Evolutionary conservation across 1,284 basidiomycete genomes (phyloP).

Genomic region (Puccinia novopanici): DNA sequence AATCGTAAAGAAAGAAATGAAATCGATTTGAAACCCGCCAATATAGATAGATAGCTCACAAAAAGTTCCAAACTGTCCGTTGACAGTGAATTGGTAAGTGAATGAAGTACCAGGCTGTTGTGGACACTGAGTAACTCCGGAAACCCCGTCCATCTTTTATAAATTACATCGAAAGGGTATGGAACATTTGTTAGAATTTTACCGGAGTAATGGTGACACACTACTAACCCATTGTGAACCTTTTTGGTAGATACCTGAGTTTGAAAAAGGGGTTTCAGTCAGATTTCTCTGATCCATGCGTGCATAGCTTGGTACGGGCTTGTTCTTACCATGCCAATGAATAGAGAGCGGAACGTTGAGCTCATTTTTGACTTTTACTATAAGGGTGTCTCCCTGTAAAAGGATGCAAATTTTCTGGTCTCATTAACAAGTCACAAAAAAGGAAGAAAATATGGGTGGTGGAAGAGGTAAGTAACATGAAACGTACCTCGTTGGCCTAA

Average conservation of each 20-base stretch:
- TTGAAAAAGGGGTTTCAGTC: background rate
- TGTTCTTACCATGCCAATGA: constrained; percentile 61
- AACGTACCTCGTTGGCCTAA: constrained; percentile 29
- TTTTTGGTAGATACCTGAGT: constrained; percentile 55
- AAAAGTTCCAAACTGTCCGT: constrained; percentile 43
- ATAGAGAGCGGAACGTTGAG: constrained; percentile 60
- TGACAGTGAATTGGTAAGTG: constrained; percentile 29
- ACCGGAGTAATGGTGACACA: background rate
- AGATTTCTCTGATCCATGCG: background rate
- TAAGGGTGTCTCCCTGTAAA: constrained; percentile 59
- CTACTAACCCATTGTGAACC: constrained; percentile 56
- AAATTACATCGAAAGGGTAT: background rate
- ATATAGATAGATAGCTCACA: constrained; percentile 25
- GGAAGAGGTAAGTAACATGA: background rate
- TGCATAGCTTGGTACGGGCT: too few relatives aligned
- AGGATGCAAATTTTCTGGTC: background rate
- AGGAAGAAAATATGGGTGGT: too few relatives aligned
- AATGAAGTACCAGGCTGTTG: constrained; percentile 51
- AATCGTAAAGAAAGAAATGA: too few relatives aligned
- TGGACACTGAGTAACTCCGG: constrained; percentile 56
- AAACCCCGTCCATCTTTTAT: constrained; percentile 29
- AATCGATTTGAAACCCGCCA: too few relatives aligned
- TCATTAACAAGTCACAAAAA: background rate
- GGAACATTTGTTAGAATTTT: background rate
- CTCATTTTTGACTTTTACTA: constrained; percentile 62